These are phyloP conservation scores for Apiotrichum gracile DNA, from an alignment of 1,284 basidiomycete species.

Conservation along the genomic window DNA sequence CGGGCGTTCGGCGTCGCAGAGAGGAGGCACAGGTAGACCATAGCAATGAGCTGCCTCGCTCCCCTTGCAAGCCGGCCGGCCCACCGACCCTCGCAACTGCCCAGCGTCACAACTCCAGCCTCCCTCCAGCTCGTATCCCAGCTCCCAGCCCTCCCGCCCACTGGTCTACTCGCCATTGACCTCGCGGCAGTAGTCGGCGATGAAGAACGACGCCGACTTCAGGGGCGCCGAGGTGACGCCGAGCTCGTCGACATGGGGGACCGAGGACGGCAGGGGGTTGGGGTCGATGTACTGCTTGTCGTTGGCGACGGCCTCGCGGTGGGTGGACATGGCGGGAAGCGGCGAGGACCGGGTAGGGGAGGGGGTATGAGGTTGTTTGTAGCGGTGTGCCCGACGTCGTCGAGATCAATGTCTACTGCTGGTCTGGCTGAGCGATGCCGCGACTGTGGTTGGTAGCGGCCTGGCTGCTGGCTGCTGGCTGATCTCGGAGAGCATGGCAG, in stretches of 20 bases:
- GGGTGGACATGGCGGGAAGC: slow-evolving; percentile 24
- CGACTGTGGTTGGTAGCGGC: slow-evolving; percentile 1
- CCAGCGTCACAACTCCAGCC: too few relatives aligned
- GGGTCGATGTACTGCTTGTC: slow-evolving; percentile 59
- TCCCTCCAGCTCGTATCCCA: background rate
- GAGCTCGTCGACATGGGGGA: slow-evolving; percentile 84
- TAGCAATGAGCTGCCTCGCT: too few relatives aligned
- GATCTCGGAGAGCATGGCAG: too few relatives aligned
- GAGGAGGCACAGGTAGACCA: too few relatives aligned
- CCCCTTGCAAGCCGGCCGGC: too few relatives aligned
- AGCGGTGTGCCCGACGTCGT: background rate
- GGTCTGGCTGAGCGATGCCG: background rate
- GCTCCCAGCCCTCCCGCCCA: background rate
- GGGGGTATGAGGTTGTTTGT: background rate
- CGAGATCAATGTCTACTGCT: background rate
- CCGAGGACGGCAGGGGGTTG: slow-evolving; percentile 63
- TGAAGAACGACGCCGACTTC: slow-evolving; percentile 95
- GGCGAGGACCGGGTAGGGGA: background rate
- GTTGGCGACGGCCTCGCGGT: slow-evolving; percentile 35
- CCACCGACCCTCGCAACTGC: too few relatives aligned
- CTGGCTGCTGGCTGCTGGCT: background rate
- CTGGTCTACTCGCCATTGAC: slow-evolving; percentile 72
- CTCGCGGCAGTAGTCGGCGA: slow-evolving; percentile 91
- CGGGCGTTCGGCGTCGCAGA: too few relatives aligned
- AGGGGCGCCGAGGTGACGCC: slow-evolving; percentile 88